phyloP scores from a whole-genome alignment of 129 eudicot species.

The Kitagawia praeruptora region DNA sequence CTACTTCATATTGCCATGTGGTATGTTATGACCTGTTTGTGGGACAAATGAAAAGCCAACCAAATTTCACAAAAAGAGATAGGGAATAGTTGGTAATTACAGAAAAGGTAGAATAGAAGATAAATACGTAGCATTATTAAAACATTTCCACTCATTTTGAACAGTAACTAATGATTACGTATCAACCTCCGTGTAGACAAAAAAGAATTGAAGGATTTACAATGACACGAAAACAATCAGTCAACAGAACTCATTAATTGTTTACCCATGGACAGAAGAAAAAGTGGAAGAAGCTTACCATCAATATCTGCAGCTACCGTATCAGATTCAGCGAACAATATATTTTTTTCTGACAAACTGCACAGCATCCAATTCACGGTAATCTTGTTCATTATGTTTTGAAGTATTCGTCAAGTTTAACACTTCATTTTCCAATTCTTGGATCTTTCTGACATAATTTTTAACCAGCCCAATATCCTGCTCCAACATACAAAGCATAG shows the following conservation, averaged over 20 bases:
- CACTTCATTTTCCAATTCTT: conserved; percentile 70
- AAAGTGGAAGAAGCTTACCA: conserved; percentile 38
- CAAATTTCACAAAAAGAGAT: conserved; percentile 6
- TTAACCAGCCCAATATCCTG: conserved; percentile 67
- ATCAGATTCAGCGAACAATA: conserved; percentile 36
- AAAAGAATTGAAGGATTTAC: too few relatives aligned
- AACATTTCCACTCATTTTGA: conserved; percentile 5
- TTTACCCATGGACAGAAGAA: background rate
- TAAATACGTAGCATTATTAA: conserved; percentile 10
- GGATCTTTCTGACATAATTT: conserved; percentile 55
- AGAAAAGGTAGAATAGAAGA: conserved; percentile 20
- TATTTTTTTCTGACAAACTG: conserved; percentile 32
- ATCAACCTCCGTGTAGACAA: too few relatives aligned
- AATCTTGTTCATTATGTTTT: conserved; percentile 39
- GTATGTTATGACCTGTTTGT: conserved; percentile 10
- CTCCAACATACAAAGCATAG: background rate
- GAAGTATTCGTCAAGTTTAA: conserved; percentile 31
- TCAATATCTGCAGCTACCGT: conserved; percentile 27
- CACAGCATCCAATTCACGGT: conserved; percentile 41
- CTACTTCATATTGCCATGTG: background rate
- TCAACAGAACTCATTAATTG: background rate
- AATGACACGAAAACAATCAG: background rate
- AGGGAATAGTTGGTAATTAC: background rate
- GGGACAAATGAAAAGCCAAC: conserved; percentile 18
- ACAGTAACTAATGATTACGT: conserved; percentile 17